Percentiles rank a stretch among this genome's conserved stretches.
Conservation (phyloP, 257 asterid species). For the Dorcoceras hygrometricum region DNA sequence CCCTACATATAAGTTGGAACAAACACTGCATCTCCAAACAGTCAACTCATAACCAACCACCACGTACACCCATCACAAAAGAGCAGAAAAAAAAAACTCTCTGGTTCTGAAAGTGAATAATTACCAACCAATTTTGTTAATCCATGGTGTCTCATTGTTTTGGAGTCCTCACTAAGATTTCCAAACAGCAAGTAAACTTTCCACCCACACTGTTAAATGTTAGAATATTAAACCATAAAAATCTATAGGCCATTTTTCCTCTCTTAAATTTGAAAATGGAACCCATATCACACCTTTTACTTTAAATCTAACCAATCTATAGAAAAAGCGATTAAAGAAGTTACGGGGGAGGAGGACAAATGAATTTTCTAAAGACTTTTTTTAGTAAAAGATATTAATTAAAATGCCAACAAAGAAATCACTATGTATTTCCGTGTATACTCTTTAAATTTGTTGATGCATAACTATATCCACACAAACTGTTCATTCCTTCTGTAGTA, state of each 20-base stretch:
- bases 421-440: not conserved
- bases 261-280: not conserved
- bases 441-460: no score
- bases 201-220: no score
- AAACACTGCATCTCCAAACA: constrained; percentile 12
- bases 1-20: no score
- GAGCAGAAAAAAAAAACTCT: not conserved
- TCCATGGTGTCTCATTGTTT: not conserved
- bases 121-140: not conserved
- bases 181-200: not conserved
- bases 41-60: constrained; percentile 8
- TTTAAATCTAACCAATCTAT: not conserved
- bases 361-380: not conserved
- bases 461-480: not conserved
- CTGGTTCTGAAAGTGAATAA: not conserved
- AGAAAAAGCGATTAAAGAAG: no score
- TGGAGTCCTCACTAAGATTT: constrained; percentile 15
- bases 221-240: no score
- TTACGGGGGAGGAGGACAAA: not conserved
- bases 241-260: not conserved
- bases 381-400: no score
- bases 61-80: not conserved
- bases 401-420: not conserved
- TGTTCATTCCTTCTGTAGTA: not conserved
- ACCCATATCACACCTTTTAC: not conserved